Percentiles rank a stretch among this genome's conserved stretches.
phyloP scores from a whole-genome alignment of 371 early-diverging fungal species.

The Circinella umbellata region DNA sequence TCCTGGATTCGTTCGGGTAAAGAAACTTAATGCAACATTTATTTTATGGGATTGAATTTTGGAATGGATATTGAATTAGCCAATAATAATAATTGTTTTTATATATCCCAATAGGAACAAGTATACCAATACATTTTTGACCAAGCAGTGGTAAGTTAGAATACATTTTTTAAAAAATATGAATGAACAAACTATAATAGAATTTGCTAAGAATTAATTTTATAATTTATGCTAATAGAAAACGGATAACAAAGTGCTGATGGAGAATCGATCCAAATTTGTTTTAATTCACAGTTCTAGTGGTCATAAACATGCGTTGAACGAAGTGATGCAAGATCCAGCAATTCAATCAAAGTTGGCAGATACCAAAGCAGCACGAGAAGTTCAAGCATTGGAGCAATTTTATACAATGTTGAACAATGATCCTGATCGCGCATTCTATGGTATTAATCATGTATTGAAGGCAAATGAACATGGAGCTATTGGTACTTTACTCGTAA shows the following conservation, averaged over 20 bases:
- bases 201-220: not conserved
- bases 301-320: conserved; percentile 94
- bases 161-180: conserved; percentile 45
- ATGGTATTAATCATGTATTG: conserved; percentile 85
- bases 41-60: no score
- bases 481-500: conserved; percentile 85
- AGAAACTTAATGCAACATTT: not conserved
- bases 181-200: not conserved
- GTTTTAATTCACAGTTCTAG: conserved; percentile 90
- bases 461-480: conserved; percentile 88
- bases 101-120: conserved; percentile 65
- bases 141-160: conserved; percentile 75
- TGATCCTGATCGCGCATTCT: conserved; percentile 92
- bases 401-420: conserved; percentile 90
- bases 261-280: conserved; percentile 89
- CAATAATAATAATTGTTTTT: not conserved
- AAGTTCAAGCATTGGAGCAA: conserved; percentile 82
- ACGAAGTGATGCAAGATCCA: conserved; percentile 92
- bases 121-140: conserved; percentile 84
- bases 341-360: conserved; percentile 78
- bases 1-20: conserved; percentile 92
- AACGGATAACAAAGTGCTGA: conserved; percentile 77
- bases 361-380: conserved; percentile 92
- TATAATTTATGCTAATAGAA: conserved; percentile 42
- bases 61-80: not conserved